phyloP scores from a whole-genome alignment of 2,329 filamentous ascomycete genomes.

The Diplodia sapinea region DNA sequence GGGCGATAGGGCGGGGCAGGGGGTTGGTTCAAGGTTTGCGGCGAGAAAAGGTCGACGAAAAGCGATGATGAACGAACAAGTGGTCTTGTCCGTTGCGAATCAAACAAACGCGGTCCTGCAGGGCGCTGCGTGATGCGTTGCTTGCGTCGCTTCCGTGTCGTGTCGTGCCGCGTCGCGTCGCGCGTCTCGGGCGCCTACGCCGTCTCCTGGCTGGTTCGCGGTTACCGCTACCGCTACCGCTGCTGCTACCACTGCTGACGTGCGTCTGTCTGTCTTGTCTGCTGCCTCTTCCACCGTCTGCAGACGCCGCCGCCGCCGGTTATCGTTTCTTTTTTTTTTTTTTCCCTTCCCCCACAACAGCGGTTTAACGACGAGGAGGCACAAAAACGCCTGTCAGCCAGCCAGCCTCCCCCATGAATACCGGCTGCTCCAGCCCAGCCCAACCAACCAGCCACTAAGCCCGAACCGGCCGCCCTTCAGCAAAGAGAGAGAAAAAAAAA shows the following conservation, averaged over 20 bases:
- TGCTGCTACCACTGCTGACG: neutral
- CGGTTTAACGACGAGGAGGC: neutral
- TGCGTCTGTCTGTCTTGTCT: neutral
- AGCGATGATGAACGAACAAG: neutral
- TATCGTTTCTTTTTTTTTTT: too few species aligned
- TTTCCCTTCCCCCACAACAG: too few species aligned
- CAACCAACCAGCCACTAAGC: neutral
- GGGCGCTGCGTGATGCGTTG: too few species aligned
- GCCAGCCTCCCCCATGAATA: neutral
- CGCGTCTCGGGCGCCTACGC: neutral
- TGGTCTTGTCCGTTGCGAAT: slow-evolving; percentile 8
- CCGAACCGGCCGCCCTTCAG: neutral
- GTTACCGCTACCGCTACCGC: neutral
- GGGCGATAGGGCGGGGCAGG: too few species aligned
- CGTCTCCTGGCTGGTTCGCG: neutral
- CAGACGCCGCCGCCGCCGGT: too few species aligned
- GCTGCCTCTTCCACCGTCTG: too few species aligned
- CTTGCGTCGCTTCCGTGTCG: too few species aligned
- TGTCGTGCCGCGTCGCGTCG: neutral
- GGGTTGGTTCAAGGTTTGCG: too few species aligned
- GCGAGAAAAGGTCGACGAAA: neutral
- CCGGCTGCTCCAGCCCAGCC: too few species aligned
- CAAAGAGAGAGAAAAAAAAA: neutral
- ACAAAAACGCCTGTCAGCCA: neutral
- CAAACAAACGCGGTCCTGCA: neutral